Base-by-base conservation (phyloP, 176 grass and related monocot genomes). In the Bromus sterilis region DNA sequence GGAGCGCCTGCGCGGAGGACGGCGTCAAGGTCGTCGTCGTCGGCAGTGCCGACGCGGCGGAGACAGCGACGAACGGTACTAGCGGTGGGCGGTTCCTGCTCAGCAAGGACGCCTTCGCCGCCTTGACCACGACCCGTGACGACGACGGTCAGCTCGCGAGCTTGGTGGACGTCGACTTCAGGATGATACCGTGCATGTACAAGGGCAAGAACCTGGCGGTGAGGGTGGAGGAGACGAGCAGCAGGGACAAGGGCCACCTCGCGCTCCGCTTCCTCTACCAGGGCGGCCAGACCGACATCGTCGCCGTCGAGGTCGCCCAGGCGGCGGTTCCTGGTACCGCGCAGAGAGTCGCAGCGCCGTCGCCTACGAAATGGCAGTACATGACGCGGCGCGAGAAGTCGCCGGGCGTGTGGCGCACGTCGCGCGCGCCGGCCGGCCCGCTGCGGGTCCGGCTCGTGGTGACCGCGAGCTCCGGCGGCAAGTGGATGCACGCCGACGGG, bases 251-350 rank as follows among this genome's bases (percentile, higher is more conserved):
- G 9, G 56, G 25, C 11, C 37, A 11, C 18, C 78, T 91, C 66
- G 78, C 74, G 21, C 12, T 97, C 61, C 79, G 78, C 14, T 89
- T 97, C 82, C 83, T 93, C 11, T 87, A 87, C 82, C 94, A 87
- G 71, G 94, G 88, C 13, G 91, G 94, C 2, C 86, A 89, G 77
- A 97, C 94, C 9, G 88, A 91, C 76, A 86, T 97, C 48, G 82
- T 74, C 21, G 88, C 88, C 49, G 91, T 97, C 4, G 91, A 97
- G 32, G 25, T 93, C 9, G 82, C 86, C 1, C 83, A 82, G 65
- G 82, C 63, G 25, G 40, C 2, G 1, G 1, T 2, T 7, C 1
- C 25, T 6, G 3, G 39, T 13, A 39, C 10, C 10, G 3, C 1
- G 21, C 0, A 7, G 4, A 29, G 5, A 53, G 26, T 46, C 7